phyloP scores from a whole-genome alignment of 2,329 filamentous ascomycete species.

The Epichloe scottii region DNA sequence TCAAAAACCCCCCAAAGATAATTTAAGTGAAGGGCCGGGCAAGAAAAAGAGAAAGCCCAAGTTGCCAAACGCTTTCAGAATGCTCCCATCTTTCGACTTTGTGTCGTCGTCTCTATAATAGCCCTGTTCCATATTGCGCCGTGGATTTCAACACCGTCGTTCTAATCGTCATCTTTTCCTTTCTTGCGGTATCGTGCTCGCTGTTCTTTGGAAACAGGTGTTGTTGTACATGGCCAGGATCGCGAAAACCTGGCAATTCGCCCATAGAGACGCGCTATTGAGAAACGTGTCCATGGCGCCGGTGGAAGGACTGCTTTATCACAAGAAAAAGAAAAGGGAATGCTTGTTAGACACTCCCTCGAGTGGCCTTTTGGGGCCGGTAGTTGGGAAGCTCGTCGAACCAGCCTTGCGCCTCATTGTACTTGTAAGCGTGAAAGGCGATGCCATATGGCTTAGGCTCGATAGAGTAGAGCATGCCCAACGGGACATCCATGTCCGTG shows the following conservation, averaged over 20 bases:
- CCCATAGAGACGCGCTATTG: neutral
- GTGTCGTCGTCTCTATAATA: neutral
- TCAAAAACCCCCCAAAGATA: neutral
- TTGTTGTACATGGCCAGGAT: slow-evolving; percentile 4
- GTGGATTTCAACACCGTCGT: neutral
- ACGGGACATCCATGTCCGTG: slow-evolving; percentile 82
- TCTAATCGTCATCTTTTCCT: neutral
- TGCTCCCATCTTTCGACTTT: neutral
- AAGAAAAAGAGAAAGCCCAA: neutral
- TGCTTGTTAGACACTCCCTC: slow-evolving; percentile 10
- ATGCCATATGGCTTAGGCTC: slow-evolving; percentile 97
- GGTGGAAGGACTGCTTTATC: neutral
- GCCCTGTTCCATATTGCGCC: slow-evolving; percentile 1
- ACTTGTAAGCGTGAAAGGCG: slow-evolving; percentile 90
- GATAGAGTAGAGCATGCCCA: slow-evolving; percentile 88
- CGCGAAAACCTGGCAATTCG: neutral
- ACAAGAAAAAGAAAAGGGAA: neutral
- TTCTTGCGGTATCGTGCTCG: neutral
- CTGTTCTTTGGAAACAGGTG: neutral
- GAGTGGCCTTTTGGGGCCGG: slow-evolving; percentile 46
- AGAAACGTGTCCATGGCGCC: neutral
- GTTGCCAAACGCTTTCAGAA: neutral
- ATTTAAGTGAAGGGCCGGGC: neutral
- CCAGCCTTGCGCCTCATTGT: slow-evolving; percentile 64
- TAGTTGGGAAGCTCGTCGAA: slow-evolving; percentile 84